These are phyloP conservation scores for Isabelozyma pseudorhagii DNA, from an alignment of 805 yeast genomes.

Conservation along the genomic window DNA sequence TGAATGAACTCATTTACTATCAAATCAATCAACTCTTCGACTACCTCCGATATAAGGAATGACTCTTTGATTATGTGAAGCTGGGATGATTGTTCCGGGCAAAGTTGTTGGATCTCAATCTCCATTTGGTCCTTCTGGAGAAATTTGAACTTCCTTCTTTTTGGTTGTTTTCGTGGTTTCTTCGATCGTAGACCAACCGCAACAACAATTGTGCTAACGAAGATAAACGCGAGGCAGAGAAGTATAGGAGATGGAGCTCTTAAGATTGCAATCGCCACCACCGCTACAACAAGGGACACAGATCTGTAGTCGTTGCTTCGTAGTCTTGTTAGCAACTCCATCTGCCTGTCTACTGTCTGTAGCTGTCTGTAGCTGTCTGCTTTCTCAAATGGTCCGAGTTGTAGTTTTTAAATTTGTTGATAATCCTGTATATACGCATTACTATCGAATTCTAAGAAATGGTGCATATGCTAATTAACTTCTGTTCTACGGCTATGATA, in stretches of 20 bases:
- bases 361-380: too few relatives aligned
- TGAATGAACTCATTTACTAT: slow-evolving; percentile 52
- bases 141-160: not conserved
- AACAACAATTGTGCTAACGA: not conserved
- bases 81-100: slow-evolving; percentile 20
- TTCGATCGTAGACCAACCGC: not conserved
- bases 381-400: not conserved
- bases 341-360: too few relatives aligned
- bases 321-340: not conserved
- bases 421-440: not conserved
- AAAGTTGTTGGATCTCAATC: slow-evolving; percentile 12
- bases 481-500: not conserved
- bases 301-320: not conserved
- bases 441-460: not conserved
- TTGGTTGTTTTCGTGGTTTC: not conserved
- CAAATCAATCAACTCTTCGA: slow-evolving; percentile 48
- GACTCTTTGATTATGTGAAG: slow-evolving; percentile 41
- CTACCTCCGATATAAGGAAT: slow-evolving; percentile 48
- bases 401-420: slow-evolving; percentile 1
- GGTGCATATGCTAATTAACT: not conserved
- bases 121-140: slow-evolving; percentile 9
- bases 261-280: not conserved
- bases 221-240: not conserved
- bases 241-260: not conserved
- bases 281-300: not conserved